phyloP scores from a whole-genome alignment of 345 rosid genomes.

The Xanthoceras sorbifolium region DNA sequence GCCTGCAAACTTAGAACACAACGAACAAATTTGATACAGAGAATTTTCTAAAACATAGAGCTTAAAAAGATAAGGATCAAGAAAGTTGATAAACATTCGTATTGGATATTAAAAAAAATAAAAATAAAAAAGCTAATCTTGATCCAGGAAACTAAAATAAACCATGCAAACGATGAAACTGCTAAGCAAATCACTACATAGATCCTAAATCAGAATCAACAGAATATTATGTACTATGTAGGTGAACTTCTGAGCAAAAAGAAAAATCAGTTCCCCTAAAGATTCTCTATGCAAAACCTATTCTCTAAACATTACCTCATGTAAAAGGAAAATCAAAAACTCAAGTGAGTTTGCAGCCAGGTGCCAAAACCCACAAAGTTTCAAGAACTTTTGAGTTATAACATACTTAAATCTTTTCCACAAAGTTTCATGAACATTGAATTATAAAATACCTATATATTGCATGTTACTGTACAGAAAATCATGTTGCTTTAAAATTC shows the following conservation, averaged over 20 bases:
- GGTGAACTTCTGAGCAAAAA: neutral
- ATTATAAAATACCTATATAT: neutral
- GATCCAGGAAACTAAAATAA: neutral
- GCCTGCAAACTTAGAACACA: slow-evolving; percentile 60
- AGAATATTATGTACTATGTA: neutral
- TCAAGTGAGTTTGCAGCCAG: neutral
- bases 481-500: neutral
- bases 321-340: neutral
- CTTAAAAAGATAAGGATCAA: slow-evolving; percentile 13
- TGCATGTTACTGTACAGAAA: neutral
- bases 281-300: neutral
- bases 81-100: neutral
- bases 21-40: slow-evolving; percentile 15
- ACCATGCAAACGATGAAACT: neutral
- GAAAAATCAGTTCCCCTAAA: neutral
- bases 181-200: slow-evolving; percentile 2
- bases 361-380: neutral
- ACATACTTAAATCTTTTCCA: neutral
- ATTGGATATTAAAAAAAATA: neutral
- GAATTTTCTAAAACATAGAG: slow-evolving; percentile 11
- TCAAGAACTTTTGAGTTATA: neutral
- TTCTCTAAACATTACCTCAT: neutral
- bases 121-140: neutral
- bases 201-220: neutral
- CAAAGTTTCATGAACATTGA: neutral